Conservation (phyloP, 2,329 filamentous ascomycete species). For the Didymella lethalis region DNA sequence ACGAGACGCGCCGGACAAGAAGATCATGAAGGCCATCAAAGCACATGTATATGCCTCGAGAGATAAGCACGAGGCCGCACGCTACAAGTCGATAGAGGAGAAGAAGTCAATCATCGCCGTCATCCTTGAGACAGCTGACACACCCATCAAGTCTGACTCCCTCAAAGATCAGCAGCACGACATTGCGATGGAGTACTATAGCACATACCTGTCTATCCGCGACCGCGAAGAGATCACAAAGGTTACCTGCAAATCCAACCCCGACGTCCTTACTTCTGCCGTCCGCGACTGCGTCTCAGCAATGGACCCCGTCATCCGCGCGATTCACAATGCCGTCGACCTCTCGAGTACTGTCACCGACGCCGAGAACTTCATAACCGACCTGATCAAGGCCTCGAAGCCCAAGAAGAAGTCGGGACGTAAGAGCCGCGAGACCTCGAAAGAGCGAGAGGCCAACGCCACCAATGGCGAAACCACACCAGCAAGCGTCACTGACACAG, state of each 20-base stretch:
- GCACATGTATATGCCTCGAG: conserved; percentile 63
- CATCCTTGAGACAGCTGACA: conserved; percentile 64
- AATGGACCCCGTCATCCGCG: conserved; percentile 77
- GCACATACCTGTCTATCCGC: conserved; percentile 72
- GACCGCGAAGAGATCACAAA: conserved; percentile 76
- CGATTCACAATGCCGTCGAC: conserved; percentile 74
- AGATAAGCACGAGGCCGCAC: conserved; percentile 65
- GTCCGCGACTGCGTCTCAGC: conserved; percentile 70
- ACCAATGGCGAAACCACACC: conserved; percentile 21
- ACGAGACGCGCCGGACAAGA: conserved; percentile 66
- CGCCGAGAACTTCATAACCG: conserved; percentile 72
- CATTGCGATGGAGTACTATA: conserved; percentile 73
- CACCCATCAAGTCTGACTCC: conserved; percentile 55
- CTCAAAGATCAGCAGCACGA: conserved; percentile 69
- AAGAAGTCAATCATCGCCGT: conserved; percentile 70
- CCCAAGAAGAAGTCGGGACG: conserved; percentile 44
- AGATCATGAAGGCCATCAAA: conserved; percentile 68
- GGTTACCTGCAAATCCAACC: conserved; percentile 71
- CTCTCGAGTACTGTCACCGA: conserved; percentile 73
- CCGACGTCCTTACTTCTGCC: conserved; percentile 75
- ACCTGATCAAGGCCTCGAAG: conserved; percentile 69
- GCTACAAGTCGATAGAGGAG: conserved; percentile 63
- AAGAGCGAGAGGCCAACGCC: conserved; percentile 35
- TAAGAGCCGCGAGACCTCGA: conserved; percentile 33
- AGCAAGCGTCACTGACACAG: conserved; percentile 35